Conservation (phyloP, 345 rosid genomes). For the Odontarrhena argentea region DNA sequence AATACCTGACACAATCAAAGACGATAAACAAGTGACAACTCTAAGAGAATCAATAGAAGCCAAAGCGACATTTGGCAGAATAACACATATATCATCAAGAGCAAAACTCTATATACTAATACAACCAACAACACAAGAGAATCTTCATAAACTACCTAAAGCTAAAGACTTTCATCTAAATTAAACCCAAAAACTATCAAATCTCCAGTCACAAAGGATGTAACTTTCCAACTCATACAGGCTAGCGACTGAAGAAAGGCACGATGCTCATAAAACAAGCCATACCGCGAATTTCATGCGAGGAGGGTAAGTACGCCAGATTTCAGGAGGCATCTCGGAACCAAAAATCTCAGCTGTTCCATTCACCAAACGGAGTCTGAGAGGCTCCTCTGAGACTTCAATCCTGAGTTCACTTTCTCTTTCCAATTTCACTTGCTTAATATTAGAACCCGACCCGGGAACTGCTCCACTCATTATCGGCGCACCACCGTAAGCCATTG, state of each 20-base stretch:
- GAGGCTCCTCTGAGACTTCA: constrained; percentile 81
- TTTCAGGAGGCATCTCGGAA: constrained; percentile 82
- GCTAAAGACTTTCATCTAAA: constrained; percentile 14
- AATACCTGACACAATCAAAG: constrained; percentile 59
- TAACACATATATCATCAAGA: neutral
- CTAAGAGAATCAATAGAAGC: neutral
- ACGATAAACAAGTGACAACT: neutral
- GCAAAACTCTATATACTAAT: neutral
- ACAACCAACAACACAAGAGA: neutral
- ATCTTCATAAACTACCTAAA: constrained; percentile 16
- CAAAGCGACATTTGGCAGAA: neutral
- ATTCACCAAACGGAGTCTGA: constrained; percentile 69
- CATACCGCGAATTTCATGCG: constrained; percentile 81
- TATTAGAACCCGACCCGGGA: constrained; percentile 41
- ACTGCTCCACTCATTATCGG: constrained; percentile 36
- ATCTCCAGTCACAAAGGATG: neutral
- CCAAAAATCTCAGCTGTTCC: constrained; percentile 93
- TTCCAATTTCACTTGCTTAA: constrained; percentile 81
- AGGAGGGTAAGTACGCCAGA: constrained; percentile 87
- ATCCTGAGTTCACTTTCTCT: constrained; percentile 87
- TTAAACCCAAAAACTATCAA: constrained; percentile 1
- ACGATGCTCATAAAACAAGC: neutral
- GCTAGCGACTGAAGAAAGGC: constrained; percentile 5
- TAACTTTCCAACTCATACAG: neutral
- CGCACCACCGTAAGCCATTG: constrained; percentile 50